Percentiles rank a stretch among this genome's conserved stretches.
Conservation (phyloP, 2,329 filamentous ascomycete species). For the Shiraia bambusicola region DNA sequence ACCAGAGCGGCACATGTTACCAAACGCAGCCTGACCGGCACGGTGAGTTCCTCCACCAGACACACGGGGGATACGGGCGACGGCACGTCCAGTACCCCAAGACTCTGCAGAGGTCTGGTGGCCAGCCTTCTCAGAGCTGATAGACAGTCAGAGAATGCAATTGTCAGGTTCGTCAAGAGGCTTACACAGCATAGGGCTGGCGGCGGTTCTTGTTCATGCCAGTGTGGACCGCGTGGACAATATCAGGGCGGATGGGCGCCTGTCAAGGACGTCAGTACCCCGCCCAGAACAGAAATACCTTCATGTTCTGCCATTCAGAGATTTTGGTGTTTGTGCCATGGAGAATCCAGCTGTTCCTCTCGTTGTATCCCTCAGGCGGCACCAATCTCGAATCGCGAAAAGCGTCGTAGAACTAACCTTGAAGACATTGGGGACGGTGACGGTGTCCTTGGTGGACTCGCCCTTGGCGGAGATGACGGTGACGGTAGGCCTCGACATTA, state of each 20-base stretch:
- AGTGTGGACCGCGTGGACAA: constrained; percentile 98
- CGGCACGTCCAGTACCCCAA: constrained; percentile 97
- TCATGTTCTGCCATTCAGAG: background rate
- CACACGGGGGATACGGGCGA: constrained; percentile 99
- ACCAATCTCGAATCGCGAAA: constrained; percentile 13
- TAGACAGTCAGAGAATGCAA: constrained; percentile 18
- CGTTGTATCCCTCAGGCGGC: constrained; percentile 2
- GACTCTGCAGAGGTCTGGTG: constrained; percentile 99
- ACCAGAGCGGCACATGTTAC: constrained; percentile 99
- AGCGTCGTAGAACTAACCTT: constrained; percentile 47
- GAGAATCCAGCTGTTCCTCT: background rate
- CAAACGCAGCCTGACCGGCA: constrained; percentile 99
- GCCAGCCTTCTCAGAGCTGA: constrained; percentile 86
- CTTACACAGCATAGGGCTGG: constrained; percentile 95
- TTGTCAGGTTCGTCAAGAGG: constrained; percentile 5
- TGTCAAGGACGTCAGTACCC: constrained; percentile 16
- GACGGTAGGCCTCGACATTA: constrained; percentile 91
- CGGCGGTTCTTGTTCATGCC: constrained; percentile 99
- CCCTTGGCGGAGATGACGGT: constrained; percentile 97
- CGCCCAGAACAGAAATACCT: background rate
- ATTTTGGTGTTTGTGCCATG: background rate
- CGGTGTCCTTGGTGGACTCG: constrained; percentile 82
- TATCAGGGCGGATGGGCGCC: constrained; percentile 95
- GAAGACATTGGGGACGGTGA: constrained; percentile 96
- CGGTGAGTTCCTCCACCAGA: constrained; percentile 99